phyloP scores from a whole-genome alignment of 2,329 filamentous ascomycete genomes.

The Colletotrichum sp. region DNA sequence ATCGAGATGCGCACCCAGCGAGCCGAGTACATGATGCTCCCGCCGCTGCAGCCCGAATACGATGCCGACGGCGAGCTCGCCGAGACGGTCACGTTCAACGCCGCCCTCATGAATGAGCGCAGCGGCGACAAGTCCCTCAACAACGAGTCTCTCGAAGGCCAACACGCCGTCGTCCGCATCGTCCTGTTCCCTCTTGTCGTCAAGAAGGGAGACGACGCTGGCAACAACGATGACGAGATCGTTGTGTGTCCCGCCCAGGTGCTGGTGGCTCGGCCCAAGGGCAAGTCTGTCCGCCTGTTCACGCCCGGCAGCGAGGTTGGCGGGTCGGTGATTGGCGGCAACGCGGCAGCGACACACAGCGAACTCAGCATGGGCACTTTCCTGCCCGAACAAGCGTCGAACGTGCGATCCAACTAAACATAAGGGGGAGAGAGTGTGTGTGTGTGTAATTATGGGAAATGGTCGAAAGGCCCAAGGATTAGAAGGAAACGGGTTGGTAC shows the following conservation, averaged over 20 bases:
- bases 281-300: constrained; percentile 38
- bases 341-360: constrained; percentile 34
- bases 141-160: constrained; percentile 81
- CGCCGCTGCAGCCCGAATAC: constrained; percentile 92
- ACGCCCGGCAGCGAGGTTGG: constrained; percentile 60
- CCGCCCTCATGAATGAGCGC: constrained; percentile 92
- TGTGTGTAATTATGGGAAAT: background rate
- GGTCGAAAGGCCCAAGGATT: background rate
- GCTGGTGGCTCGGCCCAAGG: constrained; percentile 68
- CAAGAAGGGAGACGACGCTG: constrained; percentile 90
- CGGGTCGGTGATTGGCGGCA: constrained; percentile 44
- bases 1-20: constrained; percentile 98
- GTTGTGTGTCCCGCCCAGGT: constrained; percentile 96
- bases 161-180: constrained; percentile 81
- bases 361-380: constrained; percentile 38
- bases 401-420: background rate
- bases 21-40: constrained; percentile 98
- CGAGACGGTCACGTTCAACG: constrained; percentile 89
- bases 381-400: constrained; percentile 28
- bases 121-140: constrained; percentile 65
- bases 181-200: constrained; percentile 96
- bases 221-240: constrained; percentile 89
- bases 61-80: constrained; percentile 90
- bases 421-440: background rate
- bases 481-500: background rate